phyloP scores from a whole-genome alignment of 2,329 filamentous ascomycete species.

The Ophiostoma angusticollis region DNA sequence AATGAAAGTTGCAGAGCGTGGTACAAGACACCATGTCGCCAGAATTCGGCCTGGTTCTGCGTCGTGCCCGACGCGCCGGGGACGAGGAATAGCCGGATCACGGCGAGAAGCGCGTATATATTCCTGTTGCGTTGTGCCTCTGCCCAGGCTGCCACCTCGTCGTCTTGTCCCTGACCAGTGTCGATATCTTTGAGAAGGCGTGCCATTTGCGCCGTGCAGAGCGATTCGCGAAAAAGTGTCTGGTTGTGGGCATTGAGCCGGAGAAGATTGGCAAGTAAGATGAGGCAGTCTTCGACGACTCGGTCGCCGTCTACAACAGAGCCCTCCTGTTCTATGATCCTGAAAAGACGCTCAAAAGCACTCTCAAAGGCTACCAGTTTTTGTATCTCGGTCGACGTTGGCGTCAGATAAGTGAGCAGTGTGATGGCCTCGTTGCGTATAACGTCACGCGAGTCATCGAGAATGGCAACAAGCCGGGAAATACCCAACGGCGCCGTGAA shows the following conservation, averaged over 20 bases:
- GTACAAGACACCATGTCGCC: constrained; percentile 67
- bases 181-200: constrained; percentile 48
- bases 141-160: constrained; percentile 59
- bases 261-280: constrained; percentile 78
- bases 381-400: constrained; percentile 75
- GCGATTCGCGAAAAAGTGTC: constrained; percentile 82
- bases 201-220: constrained; percentile 61
- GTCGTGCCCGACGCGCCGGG: constrained; percentile 67
- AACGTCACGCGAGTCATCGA: constrained; percentile 78
- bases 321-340: constrained; percentile 70
- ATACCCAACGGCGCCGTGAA: constrained; percentile 81
- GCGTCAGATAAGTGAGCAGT: constrained; percentile 80
- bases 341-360: constrained; percentile 78
- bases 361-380: constrained; percentile 94
- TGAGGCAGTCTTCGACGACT: constrained; percentile 83
- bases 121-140: constrained; percentile 76
- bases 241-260: constrained; percentile 85
- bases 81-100: constrained; percentile 75
- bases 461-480: constrained; percentile 65
- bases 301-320: constrained; percentile 71
- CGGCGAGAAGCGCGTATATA: constrained; percentile 75
- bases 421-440: constrained; percentile 77
- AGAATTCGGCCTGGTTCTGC: constrained; percentile 77
- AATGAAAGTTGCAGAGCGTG: constrained; percentile 77
- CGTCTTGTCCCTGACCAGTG: constrained; percentile 22